These are phyloP conservation scores for Dryas integrifolia DNA, from an alignment of 331 rosid species.

Conservation along the genomic window DNA sequence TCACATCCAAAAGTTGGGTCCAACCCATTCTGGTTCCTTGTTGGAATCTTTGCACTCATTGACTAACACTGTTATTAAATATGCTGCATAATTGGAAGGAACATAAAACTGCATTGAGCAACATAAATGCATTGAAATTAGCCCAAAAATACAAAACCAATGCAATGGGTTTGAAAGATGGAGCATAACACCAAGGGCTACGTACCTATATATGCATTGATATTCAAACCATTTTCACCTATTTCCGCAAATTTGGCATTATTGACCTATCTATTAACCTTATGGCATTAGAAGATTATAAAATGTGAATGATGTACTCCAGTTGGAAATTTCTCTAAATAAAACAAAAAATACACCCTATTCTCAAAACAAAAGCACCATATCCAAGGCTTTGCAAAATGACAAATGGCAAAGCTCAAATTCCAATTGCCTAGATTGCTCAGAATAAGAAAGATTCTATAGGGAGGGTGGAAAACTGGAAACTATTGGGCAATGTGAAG, in stretches of 20 bases:
- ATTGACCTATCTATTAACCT: neutral
- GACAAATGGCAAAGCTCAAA: neutral
- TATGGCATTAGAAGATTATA: neutral
- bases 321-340: neutral
- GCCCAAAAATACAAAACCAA: neutral
- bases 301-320: neutral
- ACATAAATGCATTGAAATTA: neutral
- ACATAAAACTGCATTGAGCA: constrained; percentile 8
- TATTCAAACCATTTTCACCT: constrained; percentile 4
- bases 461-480: neutral
- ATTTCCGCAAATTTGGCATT: constrained; percentile 25
- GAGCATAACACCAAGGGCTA: neutral
- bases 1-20: no score
- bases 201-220: neutral
- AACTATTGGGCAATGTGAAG: neutral
- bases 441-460: constrained; percentile 8
- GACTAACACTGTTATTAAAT: neutral
- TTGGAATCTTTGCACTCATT: neutral
- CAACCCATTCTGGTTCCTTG: no score
- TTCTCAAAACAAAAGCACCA: constrained; percentile 22
- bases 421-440: constrained; percentile 14
- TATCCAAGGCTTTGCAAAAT: neutral
- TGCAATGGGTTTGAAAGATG: neutral
- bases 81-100: neutral
- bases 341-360: neutral